Evolutionary conservation across 768 basidiomycete genomes (phyloP), one percentile per base, ranked within the genome.

Genomic region (Mycena metata): DNA sequence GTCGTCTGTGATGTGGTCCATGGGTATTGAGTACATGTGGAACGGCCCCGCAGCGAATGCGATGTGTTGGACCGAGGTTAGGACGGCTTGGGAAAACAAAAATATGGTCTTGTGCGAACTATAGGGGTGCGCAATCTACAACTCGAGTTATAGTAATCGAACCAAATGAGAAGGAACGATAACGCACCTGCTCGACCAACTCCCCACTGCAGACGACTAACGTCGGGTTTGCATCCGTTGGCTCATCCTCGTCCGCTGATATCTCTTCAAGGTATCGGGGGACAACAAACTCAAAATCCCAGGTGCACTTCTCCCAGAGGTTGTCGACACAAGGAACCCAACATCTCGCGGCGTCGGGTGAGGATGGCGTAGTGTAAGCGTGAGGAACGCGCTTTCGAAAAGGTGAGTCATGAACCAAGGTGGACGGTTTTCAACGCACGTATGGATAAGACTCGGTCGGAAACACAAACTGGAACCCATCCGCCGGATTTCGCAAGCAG

Each of bases 281-380:
- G 39, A 98, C 96, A 57, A 98, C 89, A 78, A 98, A 95, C 79
- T 98, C 95, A 64, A 99, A 92, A 75, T 99, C 98, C 98, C 98
- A 99, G 9, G 97, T 96, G 73, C 94, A 98, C 74, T 95, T 91
- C 79, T 98, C 96, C 94, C 96, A 97, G 23, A 96, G 80, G 73
- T 89, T 94, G 78, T 99, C 98, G 21, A 98, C 80, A 74, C 98
- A 99, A 16, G 98, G 98, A n/a, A 98, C 91, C 98, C 98, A 99
- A 74, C 95, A 96, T 75, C 98, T 86, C n/a, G 97, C 96, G 19
- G 95, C 87, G 76, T 96, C 95, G 8, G 96, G 91, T 10, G 91
- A 91, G 0, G 94, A 92, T 1, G 96, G 91, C 5, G 91, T 92
- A 4, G 96, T 95, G 75, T 92, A 99, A 50, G 92, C 91, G 80